Evolutionary conservation across 495 filamentous ascomycete species (phyloP), one percentile per base, ranked within the genome.

Genomic region (Hypoxylon fuscum): DNA sequence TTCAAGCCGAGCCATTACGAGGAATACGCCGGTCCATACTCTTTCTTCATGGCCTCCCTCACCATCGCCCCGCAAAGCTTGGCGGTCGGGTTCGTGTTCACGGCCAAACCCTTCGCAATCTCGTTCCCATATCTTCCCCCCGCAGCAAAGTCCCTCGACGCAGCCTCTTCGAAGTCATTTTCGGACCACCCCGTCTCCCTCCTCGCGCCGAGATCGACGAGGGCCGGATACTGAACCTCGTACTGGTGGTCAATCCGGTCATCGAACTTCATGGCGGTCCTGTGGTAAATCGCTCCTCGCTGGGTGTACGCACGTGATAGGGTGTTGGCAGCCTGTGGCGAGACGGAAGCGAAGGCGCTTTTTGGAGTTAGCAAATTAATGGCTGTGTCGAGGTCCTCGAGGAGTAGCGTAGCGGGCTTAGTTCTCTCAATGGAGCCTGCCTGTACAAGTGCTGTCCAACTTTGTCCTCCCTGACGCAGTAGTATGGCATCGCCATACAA

Each of bases 31-130:
- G 74, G 70, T 1, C 79, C 79, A 49, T 82, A 82, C 75, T 96
- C 92, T 77, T 88, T 90, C 77, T 81, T 87, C 83, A 96, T 85
- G 35, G 90, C 91, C 77, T 94, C 89, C 73, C 85, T 87, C 9
- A 96, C 91, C 78, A 96, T 95, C 23, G 85, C 84, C 11, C 91
- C 92, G 76, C 92, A 96, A 69, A 96, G 80, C 79, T 93, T 96
- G 21, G 91, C 91, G 63, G 90, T 90, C 27, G 92, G 92, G 79
- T 96, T 96, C 37, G 87, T 90, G 74, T 83, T 81, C 41, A 95
- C 92, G 1, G 89, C 87, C 76, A 96, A 74, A 40, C 83, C 85
- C 75, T 87, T 87, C 10, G 87, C 91, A 55, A 93, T 82, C 59
- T 88, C 85, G 73, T 90, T 92, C 12, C 92, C 92, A 73, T 89